A percentile compares a stretch with the other conserved stretches of the same genome.
These are phyloP conservation scores for Yamadazyma dendronema DNA, from an alignment of 1,139 yeast species.

Conservation along the genomic window DNA sequence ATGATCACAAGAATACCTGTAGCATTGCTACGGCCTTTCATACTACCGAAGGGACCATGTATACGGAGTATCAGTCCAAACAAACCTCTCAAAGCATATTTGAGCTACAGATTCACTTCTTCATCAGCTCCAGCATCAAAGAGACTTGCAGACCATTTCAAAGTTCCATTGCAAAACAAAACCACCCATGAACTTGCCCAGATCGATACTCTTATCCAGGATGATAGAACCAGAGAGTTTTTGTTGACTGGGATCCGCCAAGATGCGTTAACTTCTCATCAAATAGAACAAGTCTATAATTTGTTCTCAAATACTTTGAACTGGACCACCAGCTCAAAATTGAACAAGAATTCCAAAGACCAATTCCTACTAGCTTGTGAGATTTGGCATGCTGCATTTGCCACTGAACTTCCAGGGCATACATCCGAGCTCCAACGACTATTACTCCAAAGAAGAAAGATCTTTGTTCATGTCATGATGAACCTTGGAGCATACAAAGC, in stretches of 20 bases:
- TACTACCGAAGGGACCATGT: not conserved
- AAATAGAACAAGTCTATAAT: not conserved
- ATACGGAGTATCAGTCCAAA: not conserved
- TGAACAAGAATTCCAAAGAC: conserved; percentile 3
- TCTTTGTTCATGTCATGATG: conserved; percentile 22
- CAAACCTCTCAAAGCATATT: too few species aligned
- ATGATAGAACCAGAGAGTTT: not conserved
- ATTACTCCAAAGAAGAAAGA: conserved; percentile 18
- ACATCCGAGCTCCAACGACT: conserved; percentile 14
- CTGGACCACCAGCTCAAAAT: not conserved
- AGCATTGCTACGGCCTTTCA: not conserved
- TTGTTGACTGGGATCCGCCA: not conserved
- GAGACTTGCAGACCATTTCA: not conserved
- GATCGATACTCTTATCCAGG: not conserved
- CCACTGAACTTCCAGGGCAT: conserved; percentile 4
- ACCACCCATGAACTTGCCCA: not conserved
- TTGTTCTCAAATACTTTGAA: conserved; percentile 1
- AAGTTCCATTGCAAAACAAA: not conserved
- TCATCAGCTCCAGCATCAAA: not conserved
- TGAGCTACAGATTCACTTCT: not conserved
- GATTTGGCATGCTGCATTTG: conserved; percentile 21
- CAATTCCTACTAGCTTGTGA: conserved; percentile 19
- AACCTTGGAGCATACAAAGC: conserved; percentile 19
- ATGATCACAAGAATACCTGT: not conserved
- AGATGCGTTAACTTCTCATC: not conserved